Evolutionary conservation across 257 asterid species (phyloP).

Genomic region (Coffea canephora): DNA sequence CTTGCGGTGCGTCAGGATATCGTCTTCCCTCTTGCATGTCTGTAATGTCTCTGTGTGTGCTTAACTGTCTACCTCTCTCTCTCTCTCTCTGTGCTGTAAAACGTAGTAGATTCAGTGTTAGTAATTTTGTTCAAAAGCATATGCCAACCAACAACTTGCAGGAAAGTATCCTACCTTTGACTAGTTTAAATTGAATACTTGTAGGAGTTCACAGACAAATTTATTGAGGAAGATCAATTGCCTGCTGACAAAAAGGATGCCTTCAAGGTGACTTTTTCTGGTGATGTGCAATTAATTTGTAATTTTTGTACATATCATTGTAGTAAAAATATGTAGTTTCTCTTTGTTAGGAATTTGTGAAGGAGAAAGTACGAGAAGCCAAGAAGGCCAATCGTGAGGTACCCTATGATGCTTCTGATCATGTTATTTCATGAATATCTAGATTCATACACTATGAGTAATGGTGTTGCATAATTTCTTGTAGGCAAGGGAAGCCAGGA

Average conservation of each 20-base stretch:
- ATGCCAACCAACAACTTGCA: no score
- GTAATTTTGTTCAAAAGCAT: neutral
- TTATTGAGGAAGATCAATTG: constrained; percentile 67
- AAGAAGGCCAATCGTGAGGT: constrained; percentile 79
- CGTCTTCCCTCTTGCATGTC: neutral
- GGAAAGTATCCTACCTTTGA: neutral
- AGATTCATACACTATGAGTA: neutral
- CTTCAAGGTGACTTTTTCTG: constrained; percentile 50
- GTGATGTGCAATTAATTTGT: constrained; percentile 10
- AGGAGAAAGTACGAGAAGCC: constrained; percentile 77
- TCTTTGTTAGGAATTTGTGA: constrained; percentile 51
- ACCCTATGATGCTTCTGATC: neutral
- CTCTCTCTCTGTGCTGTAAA: neutral
- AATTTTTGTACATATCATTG: constrained; percentile 4
- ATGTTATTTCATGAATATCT: neutral
- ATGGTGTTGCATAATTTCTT: constrained; percentile 2
- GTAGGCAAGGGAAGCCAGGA: constrained; percentile 87
- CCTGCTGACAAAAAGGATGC: constrained; percentile 64
- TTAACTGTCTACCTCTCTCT: neutral
- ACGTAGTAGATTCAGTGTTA: neutral
- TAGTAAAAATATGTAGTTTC: neutral
- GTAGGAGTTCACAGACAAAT: constrained; percentile 68
- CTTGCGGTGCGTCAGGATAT: neutral
- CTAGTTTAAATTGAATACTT: constrained; percentile 16
- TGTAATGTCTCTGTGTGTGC: no score